Evolutionary conservation across 202 grass and related monocot species (phyloP).

Genomic region (Musa balbisiana): DNA sequence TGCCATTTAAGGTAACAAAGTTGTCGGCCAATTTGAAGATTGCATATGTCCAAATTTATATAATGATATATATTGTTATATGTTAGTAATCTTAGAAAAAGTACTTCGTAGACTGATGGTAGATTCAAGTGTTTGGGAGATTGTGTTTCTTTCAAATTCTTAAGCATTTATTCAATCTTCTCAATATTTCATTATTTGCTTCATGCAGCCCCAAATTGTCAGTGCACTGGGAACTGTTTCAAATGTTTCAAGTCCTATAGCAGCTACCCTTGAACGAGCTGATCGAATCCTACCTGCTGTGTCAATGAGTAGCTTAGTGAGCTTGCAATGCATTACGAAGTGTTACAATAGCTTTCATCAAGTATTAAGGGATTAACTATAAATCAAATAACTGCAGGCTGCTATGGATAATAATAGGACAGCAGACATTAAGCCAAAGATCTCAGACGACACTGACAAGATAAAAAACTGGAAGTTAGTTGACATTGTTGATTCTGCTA

Average conservation of each 20-base stretch:
- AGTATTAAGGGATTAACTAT: background rate
- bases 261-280: constrained; percentile 59
- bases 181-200: background rate
- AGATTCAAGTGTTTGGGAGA: too few species aligned
- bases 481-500: constrained; percentile 67
- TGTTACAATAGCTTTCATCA: background rate
- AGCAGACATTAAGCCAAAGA: constrained; percentile 80
- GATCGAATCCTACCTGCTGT: constrained; percentile 82
- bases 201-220: constrained; percentile 65
- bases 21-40: too few species aligned
- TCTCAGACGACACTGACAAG: constrained; percentile 94
- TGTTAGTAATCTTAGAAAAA: too few species aligned
- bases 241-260: constrained; percentile 77
- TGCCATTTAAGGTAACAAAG: too few species aligned
- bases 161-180: background rate
- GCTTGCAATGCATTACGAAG: background rate
- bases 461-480: constrained; percentile 80
- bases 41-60: too few species aligned
- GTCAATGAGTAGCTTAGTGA: constrained; percentile 83
- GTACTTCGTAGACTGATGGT: too few species aligned
- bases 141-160: background rate
- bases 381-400: background rate
- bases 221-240: constrained; percentile 68
- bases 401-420: constrained; percentile 37
- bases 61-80: too few species aligned